phyloP scores from a whole-genome alignment of 2,329 filamentous ascomycete species.

The Paracoccidioides brasiliensis region DNA sequence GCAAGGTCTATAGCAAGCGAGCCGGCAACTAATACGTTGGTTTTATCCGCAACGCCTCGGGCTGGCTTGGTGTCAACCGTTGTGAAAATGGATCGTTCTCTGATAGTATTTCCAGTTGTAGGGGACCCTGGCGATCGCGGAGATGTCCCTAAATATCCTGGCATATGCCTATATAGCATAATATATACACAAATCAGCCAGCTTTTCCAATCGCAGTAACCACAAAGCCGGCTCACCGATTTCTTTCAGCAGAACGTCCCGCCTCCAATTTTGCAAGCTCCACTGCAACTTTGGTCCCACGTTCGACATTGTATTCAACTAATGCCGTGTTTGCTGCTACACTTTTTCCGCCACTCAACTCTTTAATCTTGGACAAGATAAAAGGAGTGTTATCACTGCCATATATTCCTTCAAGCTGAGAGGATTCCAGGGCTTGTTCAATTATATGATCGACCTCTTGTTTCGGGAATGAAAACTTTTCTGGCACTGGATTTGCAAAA shows the following conservation, averaged over 20 bases:
- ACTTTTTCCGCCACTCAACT: slow-evolving; percentile 59
- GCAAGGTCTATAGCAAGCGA: slow-evolving; percentile 77
- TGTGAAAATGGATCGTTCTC: slow-evolving; percentile 1
- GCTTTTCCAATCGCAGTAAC: slow-evolving; percentile 9
- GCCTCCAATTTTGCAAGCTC: slow-evolving; percentile 45
- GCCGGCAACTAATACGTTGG: slow-evolving; percentile 76
- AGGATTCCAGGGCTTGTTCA: slow-evolving; percentile 53
- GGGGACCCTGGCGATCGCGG: slow-evolving; percentile 13
- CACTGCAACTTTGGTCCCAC: slow-evolving; percentile 52
- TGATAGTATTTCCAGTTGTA: slow-evolving; percentile 13
- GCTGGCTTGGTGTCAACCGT: slow-evolving; percentile 2
- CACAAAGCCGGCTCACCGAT: slow-evolving; percentile 28
- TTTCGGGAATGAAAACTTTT: slow-evolving; percentile 55
- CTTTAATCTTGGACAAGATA: slow-evolving; percentile 63
- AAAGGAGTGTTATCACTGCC: slow-evolving; percentile 77
- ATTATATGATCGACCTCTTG: slow-evolving; percentile 58
- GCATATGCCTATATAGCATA: slow-evolving; percentile 23
- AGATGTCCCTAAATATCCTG: slow-evolving; percentile 17
- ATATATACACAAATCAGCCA: slow-evolving; percentile 24
- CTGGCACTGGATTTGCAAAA: slow-evolving; percentile 80
- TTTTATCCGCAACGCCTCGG: slow-evolving; percentile 17
- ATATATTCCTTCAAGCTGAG: slow-evolving; percentile 49
- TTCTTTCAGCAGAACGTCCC: slow-evolving; percentile 14
- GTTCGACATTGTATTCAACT: slow-evolving; percentile 52
- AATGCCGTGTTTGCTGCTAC: slow-evolving; percentile 61